These are phyloP conservation scores for Aureobasidium sp. DNA, from an alignment of 2,329 filamentous ascomycete species.

Conservation along the genomic window DNA sequence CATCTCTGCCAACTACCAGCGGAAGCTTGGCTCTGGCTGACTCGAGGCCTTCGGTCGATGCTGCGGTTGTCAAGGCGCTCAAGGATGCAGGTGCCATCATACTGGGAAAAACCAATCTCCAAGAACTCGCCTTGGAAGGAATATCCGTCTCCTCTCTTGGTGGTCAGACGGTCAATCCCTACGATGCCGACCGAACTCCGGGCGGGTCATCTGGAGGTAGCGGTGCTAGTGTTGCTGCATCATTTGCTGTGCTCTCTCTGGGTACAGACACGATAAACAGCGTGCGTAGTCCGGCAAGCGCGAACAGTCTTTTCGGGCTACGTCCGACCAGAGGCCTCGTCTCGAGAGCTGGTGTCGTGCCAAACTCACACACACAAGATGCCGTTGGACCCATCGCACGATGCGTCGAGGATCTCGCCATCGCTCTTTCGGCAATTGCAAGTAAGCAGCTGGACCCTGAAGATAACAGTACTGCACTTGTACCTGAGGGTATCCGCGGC, in stretches of 20 bases:
- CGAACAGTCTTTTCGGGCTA: slow-evolving; percentile 54
- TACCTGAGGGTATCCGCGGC: slow-evolving; percentile 35
- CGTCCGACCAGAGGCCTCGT: slow-evolving; percentile 39
- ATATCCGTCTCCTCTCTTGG: slow-evolving; percentile 56
- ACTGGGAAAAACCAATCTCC: slow-evolving; percentile 37
- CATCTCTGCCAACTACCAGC: slow-evolving; percentile 51
- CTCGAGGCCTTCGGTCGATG: slow-evolving; percentile 38
- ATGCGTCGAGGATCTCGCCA: slow-evolving; percentile 28
- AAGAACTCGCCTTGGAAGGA: slow-evolving; percentile 59
- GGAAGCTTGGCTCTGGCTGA: slow-evolving; percentile 45
- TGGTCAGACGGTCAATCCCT: slow-evolving; percentile 60
- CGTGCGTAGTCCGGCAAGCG: slow-evolving; percentile 54
- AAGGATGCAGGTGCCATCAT: slow-evolving; percentile 29
- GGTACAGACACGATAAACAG: slow-evolving; percentile 48
- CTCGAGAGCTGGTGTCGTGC: slow-evolving; percentile 25
- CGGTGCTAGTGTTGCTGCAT: slow-evolving; percentile 52
- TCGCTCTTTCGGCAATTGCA: slow-evolving; percentile 33
- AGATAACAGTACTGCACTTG: slow-evolving; percentile 48
- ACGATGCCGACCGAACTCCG: slow-evolving; percentile 57
- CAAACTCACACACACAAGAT: slow-evolving; percentile 29
- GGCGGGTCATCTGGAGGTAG: slow-evolving; percentile 59
- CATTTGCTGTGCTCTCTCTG: slow-evolving; percentile 46
- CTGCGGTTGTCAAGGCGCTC: slow-evolving; percentile 24
- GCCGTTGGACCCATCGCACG: slow-evolving; percentile 28
- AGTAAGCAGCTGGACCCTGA: slow-evolving; percentile 43